A percentile compares a stretch with the other conserved stretches of the same genome.
phyloP scores from a whole-genome alignment of 345 rosid genomes.

The Citrus hindsii region DNA sequence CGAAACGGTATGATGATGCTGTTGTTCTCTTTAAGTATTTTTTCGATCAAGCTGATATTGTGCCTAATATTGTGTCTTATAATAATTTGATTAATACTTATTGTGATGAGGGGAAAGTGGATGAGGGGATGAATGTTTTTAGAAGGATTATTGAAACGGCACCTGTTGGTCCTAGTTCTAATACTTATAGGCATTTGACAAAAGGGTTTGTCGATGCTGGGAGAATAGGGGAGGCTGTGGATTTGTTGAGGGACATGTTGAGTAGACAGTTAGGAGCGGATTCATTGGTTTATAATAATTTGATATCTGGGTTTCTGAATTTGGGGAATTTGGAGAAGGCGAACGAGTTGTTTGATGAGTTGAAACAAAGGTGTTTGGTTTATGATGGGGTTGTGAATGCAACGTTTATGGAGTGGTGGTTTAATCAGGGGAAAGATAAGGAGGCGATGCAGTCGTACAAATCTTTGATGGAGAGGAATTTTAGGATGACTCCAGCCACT shows the following conservation, averaged over 20 bases:
- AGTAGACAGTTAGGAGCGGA: slow-evolving; percentile 92
- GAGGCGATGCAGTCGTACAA: slow-evolving; percentile 82
- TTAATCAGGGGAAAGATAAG: slow-evolving; percentile 76
- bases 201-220: slow-evolving; percentile 83
- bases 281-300: slow-evolving; percentile 75
- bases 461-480: slow-evolving; percentile 73
- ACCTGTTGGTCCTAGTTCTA: slow-evolving; percentile 75
- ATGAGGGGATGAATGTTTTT: slow-evolving; percentile 61
- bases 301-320: slow-evolving; percentile 72
- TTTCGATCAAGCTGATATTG: slow-evolving; percentile 70
- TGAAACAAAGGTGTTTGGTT: slow-evolving; percentile 71
- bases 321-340: slow-evolving; percentile 81
- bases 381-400: slow-evolving; percentile 92
- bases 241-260: slow-evolving; percentile 83
- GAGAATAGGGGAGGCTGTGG: slow-evolving; percentile 74
- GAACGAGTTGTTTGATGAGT: slow-evolving; percentile 80
- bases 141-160: slow-evolving; percentile 65
- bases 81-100: slow-evolving; percentile 85
- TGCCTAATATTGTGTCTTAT: slow-evolving; percentile 91
- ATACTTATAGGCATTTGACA: slow-evolving; percentile 89
- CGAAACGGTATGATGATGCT: slow-evolving; percentile 75
- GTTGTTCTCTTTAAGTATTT: slow-evolving; percentile 73
- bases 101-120: slow-evolving; percentile 86
- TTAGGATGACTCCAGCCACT: slow-evolving; percentile 77
- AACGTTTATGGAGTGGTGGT: slow-evolving; percentile 93